A percentile compares a stretch with the other conserved stretches of the same genome.
These are phyloP conservation scores for Talaromyces sp. DNA, from an alignment of 2,329 filamentous ascomycete genomes.

Conservation along the genomic window DNA sequence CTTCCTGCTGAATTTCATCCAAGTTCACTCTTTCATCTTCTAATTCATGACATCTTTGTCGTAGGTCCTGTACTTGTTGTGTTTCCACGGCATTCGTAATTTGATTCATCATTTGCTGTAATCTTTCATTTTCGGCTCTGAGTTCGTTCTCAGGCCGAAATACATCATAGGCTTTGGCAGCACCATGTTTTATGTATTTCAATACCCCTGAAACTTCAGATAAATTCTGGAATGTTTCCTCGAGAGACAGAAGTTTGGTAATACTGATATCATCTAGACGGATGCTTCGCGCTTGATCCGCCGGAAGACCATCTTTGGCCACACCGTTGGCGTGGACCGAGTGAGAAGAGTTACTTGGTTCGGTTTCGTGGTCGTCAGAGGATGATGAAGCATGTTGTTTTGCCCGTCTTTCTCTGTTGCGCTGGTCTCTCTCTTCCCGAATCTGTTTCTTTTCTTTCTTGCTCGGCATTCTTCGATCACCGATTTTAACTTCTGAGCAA, in stretches of 20 bases:
- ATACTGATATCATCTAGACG: background rate
- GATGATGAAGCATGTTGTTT: background rate
- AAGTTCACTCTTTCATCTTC: background rate
- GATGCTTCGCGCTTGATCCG: background rate
- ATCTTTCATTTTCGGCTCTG: background rate
- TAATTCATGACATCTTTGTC: background rate
- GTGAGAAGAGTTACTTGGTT: background rate
- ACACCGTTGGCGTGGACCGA: background rate
- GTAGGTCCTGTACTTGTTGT: background rate
- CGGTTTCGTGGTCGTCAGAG: background rate
- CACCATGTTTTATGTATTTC: background rate
- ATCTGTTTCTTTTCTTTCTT: background rate
- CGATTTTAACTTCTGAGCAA: background rate
- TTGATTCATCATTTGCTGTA: background rate
- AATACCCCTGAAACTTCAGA: background rate
- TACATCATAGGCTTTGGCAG: background rate
- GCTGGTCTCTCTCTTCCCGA: background rate
- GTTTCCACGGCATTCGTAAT: background rate
- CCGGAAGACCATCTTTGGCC: background rate
- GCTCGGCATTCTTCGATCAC: background rate
- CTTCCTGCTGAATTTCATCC: background rate
- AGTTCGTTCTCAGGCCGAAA: background rate
- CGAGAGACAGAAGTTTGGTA: background rate
- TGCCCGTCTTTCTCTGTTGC: background rate
- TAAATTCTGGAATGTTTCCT: background rate